phyloP scores from a whole-genome alignment of 306 rosid genomes.

The Cicer judaicum region DNA sequence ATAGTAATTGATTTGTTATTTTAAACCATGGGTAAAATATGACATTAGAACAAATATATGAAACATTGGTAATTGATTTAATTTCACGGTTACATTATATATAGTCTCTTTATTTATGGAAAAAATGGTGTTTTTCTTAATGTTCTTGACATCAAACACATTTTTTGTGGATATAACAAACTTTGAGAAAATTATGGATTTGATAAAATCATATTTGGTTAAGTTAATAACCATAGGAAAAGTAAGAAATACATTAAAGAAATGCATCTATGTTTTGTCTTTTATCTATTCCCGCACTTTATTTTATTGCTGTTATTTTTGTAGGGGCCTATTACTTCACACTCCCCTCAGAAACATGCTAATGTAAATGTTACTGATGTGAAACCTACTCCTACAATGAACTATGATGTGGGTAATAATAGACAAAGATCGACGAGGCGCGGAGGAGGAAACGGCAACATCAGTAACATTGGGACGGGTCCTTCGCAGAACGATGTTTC shows the following conservation, averaged over 20 bases:
- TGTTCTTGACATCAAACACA: too few relatives aligned
- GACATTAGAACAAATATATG: not conserved
- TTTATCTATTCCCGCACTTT: not conserved
- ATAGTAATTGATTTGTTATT: not conserved
- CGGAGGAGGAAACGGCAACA: constrained; percentile 51
- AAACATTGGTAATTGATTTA: too few relatives aligned
- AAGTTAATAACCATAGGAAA: too few relatives aligned
- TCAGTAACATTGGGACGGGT: constrained; percentile 46
- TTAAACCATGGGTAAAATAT: not conserved
- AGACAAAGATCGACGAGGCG: constrained; percentile 66
- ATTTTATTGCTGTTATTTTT: constrained; percentile 42
- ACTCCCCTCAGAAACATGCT: constrained; percentile 53
- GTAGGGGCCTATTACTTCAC: constrained; percentile 59
- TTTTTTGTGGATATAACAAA: too few relatives aligned
- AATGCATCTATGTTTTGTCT: too few relatives aligned
- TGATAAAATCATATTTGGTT: too few relatives aligned
- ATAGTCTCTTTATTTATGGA: not conserved
- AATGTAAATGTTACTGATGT: constrained; percentile 25
- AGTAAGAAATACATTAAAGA: too few relatives aligned
- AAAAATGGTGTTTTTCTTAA: too few relatives aligned
- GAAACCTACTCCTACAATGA: constrained; percentile 53
- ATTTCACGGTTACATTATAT: not conserved
- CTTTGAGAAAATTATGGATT: too few relatives aligned
- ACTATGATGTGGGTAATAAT: constrained; percentile 43
- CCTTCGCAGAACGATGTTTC: constrained; percentile 50